These are phyloP conservation scores for Trypanosomatidae sp. DNA, from an alignment of 208 protist species.

Conservation along the genomic window DNA sequence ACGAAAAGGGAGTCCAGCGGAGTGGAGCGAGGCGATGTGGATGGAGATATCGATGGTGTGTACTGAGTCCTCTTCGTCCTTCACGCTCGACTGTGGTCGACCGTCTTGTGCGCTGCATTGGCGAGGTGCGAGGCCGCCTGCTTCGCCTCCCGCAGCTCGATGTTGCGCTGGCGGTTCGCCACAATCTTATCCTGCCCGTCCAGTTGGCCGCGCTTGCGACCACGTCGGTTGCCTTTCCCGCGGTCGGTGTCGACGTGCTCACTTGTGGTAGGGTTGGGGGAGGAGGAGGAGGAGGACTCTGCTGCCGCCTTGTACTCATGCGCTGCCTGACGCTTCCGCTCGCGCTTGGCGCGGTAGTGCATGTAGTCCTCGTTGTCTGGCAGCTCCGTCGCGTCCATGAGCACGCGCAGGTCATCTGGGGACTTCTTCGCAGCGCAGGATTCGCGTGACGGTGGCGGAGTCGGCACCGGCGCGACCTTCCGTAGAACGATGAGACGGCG, in stretches of 20 bases:
- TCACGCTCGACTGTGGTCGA: conserved; percentile 1
- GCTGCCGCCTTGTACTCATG: conserved; percentile 12
- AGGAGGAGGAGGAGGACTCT: background rate
- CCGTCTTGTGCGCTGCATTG: conserved; percentile 27
- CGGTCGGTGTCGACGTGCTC: background rate
- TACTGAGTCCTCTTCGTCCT: background rate
- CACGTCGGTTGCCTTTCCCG: conserved; percentile 3
- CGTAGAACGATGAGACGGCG: conserved; percentile 71
- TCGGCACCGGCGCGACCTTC: conserved; percentile 45
- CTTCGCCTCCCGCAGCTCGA: conserved; percentile 48
- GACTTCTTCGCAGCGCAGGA: conserved; percentile 39
- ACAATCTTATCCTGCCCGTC: conserved; percentile 52
- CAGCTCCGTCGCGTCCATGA: conserved; percentile 67
- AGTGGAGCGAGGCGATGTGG: background rate
- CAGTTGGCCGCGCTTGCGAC: conserved; percentile 10
- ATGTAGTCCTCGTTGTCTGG: conserved; percentile 74
- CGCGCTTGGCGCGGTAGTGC: conserved; percentile 60
- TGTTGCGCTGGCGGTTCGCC: conserved; percentile 59
- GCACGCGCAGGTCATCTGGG: conserved; percentile 48
- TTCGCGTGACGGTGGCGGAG: conserved; percentile 38
- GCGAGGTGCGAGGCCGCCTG: conserved; percentile 41
- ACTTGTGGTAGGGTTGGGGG: background rate
- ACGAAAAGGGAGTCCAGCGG: background rate
- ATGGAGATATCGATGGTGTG: background rate
- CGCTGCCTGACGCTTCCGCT: conserved; percentile 49